Base-by-base conservation (phyloP, 2,329 filamentous ascomycete species). In the Volutella citrinella region DNA sequence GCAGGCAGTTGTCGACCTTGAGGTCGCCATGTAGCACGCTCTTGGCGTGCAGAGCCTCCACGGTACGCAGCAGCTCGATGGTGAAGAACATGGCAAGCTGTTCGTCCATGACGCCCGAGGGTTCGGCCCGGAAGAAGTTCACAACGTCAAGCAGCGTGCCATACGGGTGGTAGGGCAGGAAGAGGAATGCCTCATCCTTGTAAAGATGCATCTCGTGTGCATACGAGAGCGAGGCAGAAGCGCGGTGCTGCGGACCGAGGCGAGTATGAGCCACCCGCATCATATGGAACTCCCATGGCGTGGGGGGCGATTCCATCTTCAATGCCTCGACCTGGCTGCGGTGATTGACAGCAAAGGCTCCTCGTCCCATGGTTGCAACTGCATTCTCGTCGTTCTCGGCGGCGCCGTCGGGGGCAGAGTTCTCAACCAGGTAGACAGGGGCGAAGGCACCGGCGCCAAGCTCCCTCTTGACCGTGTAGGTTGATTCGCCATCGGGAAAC, bases 251-350 rank as follows among this genome's bases (percentile, higher is more conserved):
- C 2, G 82, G 73, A 0, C 82, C 84, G 0, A 98, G 71, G 1
- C 93, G 84, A 15, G 76, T 69, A 45, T 91, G 87, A 3, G 86
- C 80, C 35, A 88, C 78, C 3, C 87, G 83, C 69, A 97, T 88
- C 62, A 98, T 94, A 64, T 95, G 86, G 56, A 97, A 98, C 57
- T 98, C 93, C 93, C 93, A 98, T 0, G 86, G 74, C 5, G 82
- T 84, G 0, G 91, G 87, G 1, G 90, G 88, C 19, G 84, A 78
- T 64, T 98, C 93, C 80, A 95, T 90, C 64, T 98, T 98, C 49
- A 98, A 72, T 3, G 93, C 93, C 61, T 96, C 89, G 5, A 93
- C 72, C 2, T 68, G 45, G 26, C 68, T 68, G 25, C 85, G 79
- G 27, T 69, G 66, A 20, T 66, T 67, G 9, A 70, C 54, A n/a